Conservation (phyloP, 176 grass and related monocot species). For the Urochloa ruziziensis region DNA sequence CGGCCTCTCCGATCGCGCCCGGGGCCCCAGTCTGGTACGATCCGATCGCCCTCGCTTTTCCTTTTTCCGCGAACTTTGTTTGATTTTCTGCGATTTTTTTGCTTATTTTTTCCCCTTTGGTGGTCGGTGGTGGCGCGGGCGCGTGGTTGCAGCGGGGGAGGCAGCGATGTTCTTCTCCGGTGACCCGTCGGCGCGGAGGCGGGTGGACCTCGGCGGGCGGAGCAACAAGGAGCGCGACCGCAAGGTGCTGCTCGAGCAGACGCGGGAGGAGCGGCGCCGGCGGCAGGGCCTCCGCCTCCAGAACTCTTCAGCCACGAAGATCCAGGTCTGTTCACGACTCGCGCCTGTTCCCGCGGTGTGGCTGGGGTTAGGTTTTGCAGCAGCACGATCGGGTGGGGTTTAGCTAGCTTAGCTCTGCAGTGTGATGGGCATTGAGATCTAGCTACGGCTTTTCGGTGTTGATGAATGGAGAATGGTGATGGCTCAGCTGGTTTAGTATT, state of each 20-base stretch:
- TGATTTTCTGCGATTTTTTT: not conserved
- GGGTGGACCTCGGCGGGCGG: constrained; percentile 91
- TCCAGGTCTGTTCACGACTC: constrained; percentile 68
- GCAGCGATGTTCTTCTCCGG: constrained; percentile 87
- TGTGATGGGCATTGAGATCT: not conserved
- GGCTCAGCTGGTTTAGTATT: not conserved
- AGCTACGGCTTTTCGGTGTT: not conserved
- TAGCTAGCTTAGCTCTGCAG: not conserved
- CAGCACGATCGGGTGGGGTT: not conserved
- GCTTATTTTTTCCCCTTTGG: not conserved
- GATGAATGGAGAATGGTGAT: constrained; percentile 2
- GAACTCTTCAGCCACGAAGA: constrained; percentile 75
- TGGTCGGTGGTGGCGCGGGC: not conserved
- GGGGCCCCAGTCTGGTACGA: not conserved
- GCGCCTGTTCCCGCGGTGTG: not conserved
- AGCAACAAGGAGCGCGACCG: constrained; percentile 96
- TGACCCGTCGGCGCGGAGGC: constrained; percentile 68
- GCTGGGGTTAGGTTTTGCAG: not conserved
- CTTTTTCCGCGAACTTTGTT: not conserved
- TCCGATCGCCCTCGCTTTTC: constrained; percentile 13
- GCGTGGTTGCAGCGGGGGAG: not conserved
- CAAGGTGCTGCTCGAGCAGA: constrained; percentile 79
- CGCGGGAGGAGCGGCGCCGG: constrained; percentile 76
- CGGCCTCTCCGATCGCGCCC: constrained; percentile 12
- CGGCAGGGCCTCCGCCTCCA: constrained; percentile 61